phyloP scores from a whole-genome alignment of 768 basidiomycete species.

The Podaxis pistillaris region DNA sequence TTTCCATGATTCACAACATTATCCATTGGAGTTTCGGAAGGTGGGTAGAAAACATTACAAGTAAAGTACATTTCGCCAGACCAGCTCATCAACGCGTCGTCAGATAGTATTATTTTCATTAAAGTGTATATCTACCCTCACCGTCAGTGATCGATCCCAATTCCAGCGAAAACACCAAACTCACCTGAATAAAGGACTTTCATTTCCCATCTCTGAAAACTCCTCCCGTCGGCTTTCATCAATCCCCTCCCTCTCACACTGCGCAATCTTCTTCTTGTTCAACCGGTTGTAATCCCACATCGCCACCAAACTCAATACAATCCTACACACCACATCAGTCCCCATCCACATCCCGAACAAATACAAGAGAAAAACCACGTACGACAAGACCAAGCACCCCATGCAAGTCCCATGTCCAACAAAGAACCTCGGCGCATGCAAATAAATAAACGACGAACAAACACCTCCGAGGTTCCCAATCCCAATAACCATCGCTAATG shows the following conservation, averaged over 20 bases:
- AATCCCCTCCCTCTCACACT: constrained; percentile 44
- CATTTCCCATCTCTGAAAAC: constrained; percentile 49
- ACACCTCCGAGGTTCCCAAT: constrained; percentile 53
- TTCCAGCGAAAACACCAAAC: not conserved
- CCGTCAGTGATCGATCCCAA: too few species aligned
- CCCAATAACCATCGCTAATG: constrained; percentile 52
- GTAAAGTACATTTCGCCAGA: not conserved
- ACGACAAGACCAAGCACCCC: constrained; percentile 34
- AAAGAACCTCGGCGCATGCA: constrained; percentile 34
- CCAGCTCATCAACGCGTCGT: not conserved
- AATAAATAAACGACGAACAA: constrained; percentile 39
- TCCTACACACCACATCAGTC: constrained; percentile 18
- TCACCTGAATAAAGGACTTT: constrained; percentile 56
- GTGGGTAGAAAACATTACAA: not conserved
- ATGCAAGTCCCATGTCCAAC: constrained; percentile 35
- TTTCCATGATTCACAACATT: too few species aligned
- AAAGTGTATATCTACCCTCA: constrained; percentile 2
- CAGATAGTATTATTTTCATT: not conserved
- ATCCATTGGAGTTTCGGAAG: too few species aligned
- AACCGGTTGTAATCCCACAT: constrained; percentile 50
- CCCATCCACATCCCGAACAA: not conserved
- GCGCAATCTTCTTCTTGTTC: constrained; percentile 47
- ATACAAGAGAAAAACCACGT: constrained; percentile 11
- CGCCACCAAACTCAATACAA: constrained; percentile 37
- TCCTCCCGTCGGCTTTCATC: constrained; percentile 35